Base-by-base conservation (phyloP, 352 stramenopile genomes). In the Pythium angustatum region DNA sequence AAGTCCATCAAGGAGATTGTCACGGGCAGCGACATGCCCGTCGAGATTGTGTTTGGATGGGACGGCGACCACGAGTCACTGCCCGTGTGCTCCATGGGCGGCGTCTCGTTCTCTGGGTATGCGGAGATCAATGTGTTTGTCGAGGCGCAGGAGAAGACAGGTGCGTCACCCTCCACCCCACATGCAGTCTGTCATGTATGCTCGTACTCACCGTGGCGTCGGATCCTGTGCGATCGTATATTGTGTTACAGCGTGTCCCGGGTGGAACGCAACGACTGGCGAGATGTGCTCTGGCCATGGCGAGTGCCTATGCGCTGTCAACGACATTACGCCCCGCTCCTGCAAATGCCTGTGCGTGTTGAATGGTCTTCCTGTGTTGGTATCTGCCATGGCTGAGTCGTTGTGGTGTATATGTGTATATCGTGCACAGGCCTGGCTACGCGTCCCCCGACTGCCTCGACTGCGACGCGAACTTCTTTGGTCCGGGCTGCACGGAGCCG, bases 111-210 rank as follows among this genome's bases (percentile, higher is more conserved):
- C 58, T 71, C 78, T 2, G 86, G 84, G 9, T 90, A 88, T 38
- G 81, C 80, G 15, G 79, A 92, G 69, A 83, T 94, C 49, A 88
- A 86, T 68, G 60, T 94, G 45, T 93, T 89, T 68, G 75, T 93
- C 27, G 84, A 93, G 68, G 84, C 85, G 15, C 84, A 94, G 54
- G 84, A 92, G 38, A 85, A 91, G 63, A 72, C 77, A 69, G 78
- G 85, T 93, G 40, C 17, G 77, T 63, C 3, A 19, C 15, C 4
- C 45, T 47, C 10, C 4, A 57, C 15, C 10, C n/a, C 40, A 24
- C 2, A 40, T 30, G 38, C 12, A 51, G 55, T 17, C n/a, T 30
- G 28, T 44, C n/a, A n/a, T n/a, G n/a, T n/a, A n/a, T n/a, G n/a
- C n/a, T n/a, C n/a, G n/a, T n/a, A n/a, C n/a, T n/a, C n/a, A n/a